phyloP scores from a whole-genome alignment of 257 asterid genomes.

The Petunia axillaris region DNA sequence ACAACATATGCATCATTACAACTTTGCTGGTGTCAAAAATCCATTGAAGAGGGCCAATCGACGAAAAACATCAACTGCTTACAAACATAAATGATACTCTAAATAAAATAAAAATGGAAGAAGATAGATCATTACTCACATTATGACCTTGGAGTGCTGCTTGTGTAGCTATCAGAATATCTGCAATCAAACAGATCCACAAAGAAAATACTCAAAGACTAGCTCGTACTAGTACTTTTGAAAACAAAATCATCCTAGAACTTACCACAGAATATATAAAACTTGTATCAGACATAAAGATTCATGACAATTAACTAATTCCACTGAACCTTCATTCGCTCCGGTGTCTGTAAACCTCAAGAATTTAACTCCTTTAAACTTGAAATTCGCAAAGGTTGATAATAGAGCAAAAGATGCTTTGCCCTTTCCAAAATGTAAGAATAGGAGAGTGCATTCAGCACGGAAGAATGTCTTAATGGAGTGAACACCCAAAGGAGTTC shows the following conservation, averaged over 20 bases:
- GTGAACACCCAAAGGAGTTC: too few relatives aligned
- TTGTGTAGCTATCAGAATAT: conserved; percentile 71
- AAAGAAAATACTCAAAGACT: not conserved
- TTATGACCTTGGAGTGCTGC: conserved; percentile 73
- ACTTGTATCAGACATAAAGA: not conserved
- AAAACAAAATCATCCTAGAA: conserved; percentile 19
- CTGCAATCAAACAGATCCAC: conserved; percentile 49
- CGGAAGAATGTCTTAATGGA: not conserved
- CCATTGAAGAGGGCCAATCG: not conserved
- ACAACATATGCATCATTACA: conserved; percentile 19
- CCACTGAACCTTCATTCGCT: not conserved
- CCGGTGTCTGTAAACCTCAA: not conserved
- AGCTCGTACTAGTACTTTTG: not conserved
- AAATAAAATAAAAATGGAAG: not conserved
- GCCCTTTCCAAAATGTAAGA: not conserved
- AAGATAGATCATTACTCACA: conserved; percentile 53
- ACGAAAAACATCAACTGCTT: conserved; percentile 1
- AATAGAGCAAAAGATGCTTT: not conserved
- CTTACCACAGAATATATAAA: not conserved
- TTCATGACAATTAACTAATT: not conserved
- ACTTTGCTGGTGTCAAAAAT: not conserved
- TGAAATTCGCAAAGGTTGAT: not conserved
- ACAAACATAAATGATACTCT: conserved; percentile 15
- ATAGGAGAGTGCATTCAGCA: not conserved
- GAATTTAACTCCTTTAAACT: not conserved